phyloP scores from a whole-genome alignment of 345 rosid genomes.

The Populus davidiana region DNA sequence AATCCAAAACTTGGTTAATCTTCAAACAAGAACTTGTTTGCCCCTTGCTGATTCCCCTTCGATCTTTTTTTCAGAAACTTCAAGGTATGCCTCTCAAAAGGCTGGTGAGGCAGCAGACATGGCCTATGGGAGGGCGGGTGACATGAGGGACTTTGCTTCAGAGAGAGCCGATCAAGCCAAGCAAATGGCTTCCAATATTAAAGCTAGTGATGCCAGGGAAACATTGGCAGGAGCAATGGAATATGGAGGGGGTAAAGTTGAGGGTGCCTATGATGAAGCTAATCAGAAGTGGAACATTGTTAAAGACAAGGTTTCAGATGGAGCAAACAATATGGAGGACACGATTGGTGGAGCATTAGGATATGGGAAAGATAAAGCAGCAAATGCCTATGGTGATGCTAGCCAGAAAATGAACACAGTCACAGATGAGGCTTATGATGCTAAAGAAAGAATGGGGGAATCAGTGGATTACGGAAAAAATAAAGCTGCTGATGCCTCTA shows the following conservation, averaged over 20 bases:
- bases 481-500: neutral
- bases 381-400: neutral
- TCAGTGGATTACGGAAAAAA: slow-evolving; percentile 5
- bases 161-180: slow-evolving; percentile 7
- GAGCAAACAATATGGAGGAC: neutral
- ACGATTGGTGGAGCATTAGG: slow-evolving; percentile 15
- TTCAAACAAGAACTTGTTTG: neutral
- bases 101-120: slow-evolving; percentile 24
- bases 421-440: slow-evolving; percentile 7
- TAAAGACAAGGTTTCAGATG: slow-evolving; percentile 8
- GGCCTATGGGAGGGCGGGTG: slow-evolving; percentile 18
- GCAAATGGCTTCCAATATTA: neutral
- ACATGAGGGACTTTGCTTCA: slow-evolving; percentile 19
- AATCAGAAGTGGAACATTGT: neutral
- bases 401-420: neutral
- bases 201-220: slow-evolving; percentile 26
- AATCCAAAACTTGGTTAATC: neutral
- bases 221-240: slow-evolving; percentile 19
- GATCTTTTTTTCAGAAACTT: slow-evolving; percentile 17
- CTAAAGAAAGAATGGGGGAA: slow-evolving; percentile 5
- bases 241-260: slow-evolving; percentile 24
- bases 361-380: slow-evolving; percentile 27
- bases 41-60: neutral
- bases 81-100: slow-evolving; percentile 31
- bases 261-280: slow-evolving; percentile 1